Evolutionary conservation across 1,139 yeast genomes (phyloP), one percentile per base, ranked within the genome.

Genomic region (Geotrichum klebahnii): DNA sequence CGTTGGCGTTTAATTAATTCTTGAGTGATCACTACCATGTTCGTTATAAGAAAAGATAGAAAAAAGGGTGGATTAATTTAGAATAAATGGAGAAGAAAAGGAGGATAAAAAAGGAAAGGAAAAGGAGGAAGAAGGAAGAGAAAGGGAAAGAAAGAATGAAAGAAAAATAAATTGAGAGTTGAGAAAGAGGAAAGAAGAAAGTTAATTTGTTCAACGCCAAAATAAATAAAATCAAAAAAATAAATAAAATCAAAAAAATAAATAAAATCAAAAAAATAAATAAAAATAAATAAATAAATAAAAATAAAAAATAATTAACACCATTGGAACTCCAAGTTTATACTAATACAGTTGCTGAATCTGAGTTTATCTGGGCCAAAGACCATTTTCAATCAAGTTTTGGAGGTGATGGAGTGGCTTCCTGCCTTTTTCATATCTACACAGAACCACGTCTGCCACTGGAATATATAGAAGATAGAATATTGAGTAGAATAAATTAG

Each of bases 1-100:
- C 19, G 34, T 33, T 37, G 37, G 28, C 37, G 32, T 37, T 28
- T 32, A 19, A 32, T n/a, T n/a, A 32, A 28, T 36, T 36, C n/a
- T 14, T 36, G 5, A 36, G 22, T 6, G 14, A 24, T 12, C n/a
- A 9, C 9, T 5, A 8, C 5, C 24, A 9, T 20, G n/a, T 20
- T 19, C 5, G 22, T n/a, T 17, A 36, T 14, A 22, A 16, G 22
- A 8, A 17, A 6, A 37, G 38, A 16, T 9, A 5, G 38, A 14
- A 14, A 16, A 23, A 31, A 39, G 5, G 22, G 28, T n/a, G 10
- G 6, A 20, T 6, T 37, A 24, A 20, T 22, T 38, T 8, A 8
- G 36, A n/a, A 19, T 14, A 32, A 14, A 6, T 20, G 8, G 28
- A 28, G 28, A 19, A n/a, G n/a, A n/a, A n/a, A n/a, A n/a, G n/a